A percentile compares a stretch with the other conserved stretches of the same genome.
These are phyloP conservation scores for Metschnikowia noctiluminum DNA, from an alignment of 805 yeast genomes.

Conservation along the genomic window DNA sequence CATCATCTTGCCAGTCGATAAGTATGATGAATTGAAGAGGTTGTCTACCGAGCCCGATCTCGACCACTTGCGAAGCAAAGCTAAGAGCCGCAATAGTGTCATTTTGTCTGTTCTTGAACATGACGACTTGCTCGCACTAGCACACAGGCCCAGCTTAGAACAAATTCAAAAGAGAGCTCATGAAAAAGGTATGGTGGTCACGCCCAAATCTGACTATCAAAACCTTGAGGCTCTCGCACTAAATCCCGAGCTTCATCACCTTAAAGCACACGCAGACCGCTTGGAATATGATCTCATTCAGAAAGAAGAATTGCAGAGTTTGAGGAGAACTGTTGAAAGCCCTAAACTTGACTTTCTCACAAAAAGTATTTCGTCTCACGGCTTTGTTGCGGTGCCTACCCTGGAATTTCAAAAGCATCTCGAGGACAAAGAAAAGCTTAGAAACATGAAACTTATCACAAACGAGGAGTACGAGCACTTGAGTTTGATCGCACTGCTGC, in stretches of 20 bases:
- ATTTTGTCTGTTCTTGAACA: constrained; percentile 9
- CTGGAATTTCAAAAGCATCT: constrained; percentile 23
- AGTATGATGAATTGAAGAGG: constrained; percentile 6
- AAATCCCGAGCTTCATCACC: constrained; percentile 26
- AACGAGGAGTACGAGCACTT: constrained; percentile 19
- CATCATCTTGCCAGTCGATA: constrained; percentile 12
- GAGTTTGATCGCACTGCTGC: constrained; percentile 5
- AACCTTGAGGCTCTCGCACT: constrained; percentile 12
- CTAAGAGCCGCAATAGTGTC: constrained; percentile 5
- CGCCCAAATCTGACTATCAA: constrained; percentile 4
- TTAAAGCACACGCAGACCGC: constrained; percentile 20
- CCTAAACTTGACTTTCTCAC: constrained; percentile 21
- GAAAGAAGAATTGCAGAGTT: constrained; percentile 13
- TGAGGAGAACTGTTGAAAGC: constrained; percentile 16
- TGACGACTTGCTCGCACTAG: constrained; percentile 7
- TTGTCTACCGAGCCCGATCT: constrained; percentile 10
- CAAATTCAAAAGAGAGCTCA: constrained; percentile 12
- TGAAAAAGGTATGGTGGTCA: constrained; percentile 3
- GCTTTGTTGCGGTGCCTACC: constrained; percentile 19
- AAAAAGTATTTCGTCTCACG: constrained; percentile 14
- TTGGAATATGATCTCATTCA: constrained; percentile 19
- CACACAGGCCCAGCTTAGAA: constrained; percentile 8
- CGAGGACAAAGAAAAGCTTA: constrained; percentile 28
- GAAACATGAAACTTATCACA: constrained; percentile 20
- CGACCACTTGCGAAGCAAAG: constrained; percentile 7